Base-by-base conservation (phyloP, 768 basidiomycete genomes). In the Zangia roseola region DNA sequence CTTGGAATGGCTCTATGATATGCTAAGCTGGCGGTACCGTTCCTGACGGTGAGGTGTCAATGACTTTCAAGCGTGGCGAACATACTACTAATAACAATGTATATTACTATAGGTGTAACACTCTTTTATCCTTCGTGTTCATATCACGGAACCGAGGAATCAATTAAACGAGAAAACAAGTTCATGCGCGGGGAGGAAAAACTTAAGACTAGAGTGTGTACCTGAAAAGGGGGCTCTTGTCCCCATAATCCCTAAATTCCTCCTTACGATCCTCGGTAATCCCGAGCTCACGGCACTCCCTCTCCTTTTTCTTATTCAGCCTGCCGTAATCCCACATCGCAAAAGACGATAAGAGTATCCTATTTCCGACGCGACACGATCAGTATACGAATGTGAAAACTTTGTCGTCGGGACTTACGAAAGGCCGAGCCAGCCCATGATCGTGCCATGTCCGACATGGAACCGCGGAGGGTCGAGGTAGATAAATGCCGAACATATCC, bases 171-270 rank as follows among this genome's bases (percentile, higher is more conserved):
- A 31, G 8, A 5, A 16, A 31, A 6, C 14, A 31, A 31, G 31
- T 16, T 31, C 14, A 6, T 6, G 30, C 2, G 30, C 13, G 12
- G 30, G 12, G 31, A 31, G 31, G 13, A n/a, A n/a, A n/a, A n/a
- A n/a, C n/a, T n/a, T 31, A 16, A 16, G 28, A 21, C 40, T 47
- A 55, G 25, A 49, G 38, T 4, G 49, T 48, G 24, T 58, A 60
- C 76, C 76, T 71, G 68, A 78, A 82, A 39, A 81, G 61, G 28
- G 80, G 80, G 38, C 75, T 78, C 33, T 71, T 68, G 54, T 75
- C 75, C 2, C 76, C 80, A 58, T 79, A 60, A 6, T 76, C 67
- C 24, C 53, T 61, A 52, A 74, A 79, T 31, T 76, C 70, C 14
- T 64, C 65, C 39, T 57, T 60, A 26, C 66, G 62, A 33, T 61